These are phyloP conservation scores for Conoideocrella luteorostrata DNA, from an alignment of 2,329 filamentous ascomycete species.

Conservation along the genomic window DNA sequence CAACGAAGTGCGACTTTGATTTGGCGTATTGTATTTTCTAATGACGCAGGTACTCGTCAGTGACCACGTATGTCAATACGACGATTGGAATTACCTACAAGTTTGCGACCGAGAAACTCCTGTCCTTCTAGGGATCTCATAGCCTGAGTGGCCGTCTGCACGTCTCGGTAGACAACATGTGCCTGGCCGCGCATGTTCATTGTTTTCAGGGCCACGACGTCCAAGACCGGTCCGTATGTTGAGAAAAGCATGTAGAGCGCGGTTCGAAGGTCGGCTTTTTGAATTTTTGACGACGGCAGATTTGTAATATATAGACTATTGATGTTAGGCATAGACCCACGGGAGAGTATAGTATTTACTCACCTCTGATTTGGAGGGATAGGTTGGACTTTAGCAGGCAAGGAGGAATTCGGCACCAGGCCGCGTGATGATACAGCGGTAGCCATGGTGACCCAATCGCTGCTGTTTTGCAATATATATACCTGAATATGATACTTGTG, in stretches of 20 bases:
- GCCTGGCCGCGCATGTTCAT: conserved; percentile 93
- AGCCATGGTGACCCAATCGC: conserved; percentile 22
- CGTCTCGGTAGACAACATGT: conserved; percentile 83
- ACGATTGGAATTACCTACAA: conserved; percentile 52
- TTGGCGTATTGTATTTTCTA: conserved; percentile 91
- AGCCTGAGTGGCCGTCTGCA: conserved; percentile 87
- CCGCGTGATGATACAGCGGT: conserved; percentile 32
- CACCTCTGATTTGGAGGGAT: conserved; percentile 70
- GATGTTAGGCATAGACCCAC: conserved; percentile 5
- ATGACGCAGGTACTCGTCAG: not conserved
- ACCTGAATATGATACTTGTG: not conserved
- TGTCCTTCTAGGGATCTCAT: conserved; percentile 85
- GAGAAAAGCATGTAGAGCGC: conserved; percentile 91
- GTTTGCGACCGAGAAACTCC: conserved; percentile 74
- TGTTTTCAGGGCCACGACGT: conserved; percentile 85
- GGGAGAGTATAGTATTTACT: conserved; percentile 22
- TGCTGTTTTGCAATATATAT: not conserved
- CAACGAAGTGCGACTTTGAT: conserved; percentile 78
- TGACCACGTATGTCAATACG: not conserved
- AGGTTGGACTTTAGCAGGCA: conserved; percentile 45
- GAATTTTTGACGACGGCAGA: conserved; percentile 77
- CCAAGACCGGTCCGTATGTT: conserved; percentile 86
- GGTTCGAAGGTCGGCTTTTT: conserved; percentile 79
- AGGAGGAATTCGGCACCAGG: conserved; percentile 34
- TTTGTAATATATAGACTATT: conserved; percentile 81